Percentiles rank a stretch among this genome's conserved stretches.
Conservation (phyloP, 176 grass and related monocot species). For the Carex scoparia region DNA sequence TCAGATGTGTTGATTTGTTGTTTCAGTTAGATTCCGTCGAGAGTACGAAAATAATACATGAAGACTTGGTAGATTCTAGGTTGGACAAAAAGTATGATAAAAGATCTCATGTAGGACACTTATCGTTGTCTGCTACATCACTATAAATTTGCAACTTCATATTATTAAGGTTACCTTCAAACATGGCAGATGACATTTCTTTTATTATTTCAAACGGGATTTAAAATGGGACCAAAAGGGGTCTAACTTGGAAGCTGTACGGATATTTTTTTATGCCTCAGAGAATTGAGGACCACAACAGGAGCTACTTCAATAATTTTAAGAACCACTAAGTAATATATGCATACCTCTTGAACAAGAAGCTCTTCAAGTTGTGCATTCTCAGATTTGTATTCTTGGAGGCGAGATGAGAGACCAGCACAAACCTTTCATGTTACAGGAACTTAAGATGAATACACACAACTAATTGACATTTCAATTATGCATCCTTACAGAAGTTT, state of each 20-base stretch:
- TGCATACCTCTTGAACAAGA: constrained; percentile 76
- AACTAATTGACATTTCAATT: constrained; percentile 1
- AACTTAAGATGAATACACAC: constrained; percentile 9
- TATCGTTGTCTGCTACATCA: neutral
- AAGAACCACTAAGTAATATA: neutral
- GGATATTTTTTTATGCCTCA: neutral
- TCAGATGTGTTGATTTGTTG: constrained; percentile 2
- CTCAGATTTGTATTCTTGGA: constrained; percentile 99
- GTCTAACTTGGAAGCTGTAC: neutral
- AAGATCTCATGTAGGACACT: neutral
- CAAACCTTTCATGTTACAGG: constrained; percentile 61
- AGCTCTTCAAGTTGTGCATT: constrained; percentile 96
- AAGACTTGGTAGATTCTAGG: constrained; percentile 6
- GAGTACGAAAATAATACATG: neutral
- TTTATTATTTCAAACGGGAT: neutral
- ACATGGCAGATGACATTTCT: neutral
- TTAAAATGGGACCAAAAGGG: neutral
- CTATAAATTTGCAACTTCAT: neutral
- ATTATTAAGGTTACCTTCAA: neutral
- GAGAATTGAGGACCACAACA: neutral
- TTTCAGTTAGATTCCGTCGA: neutral
- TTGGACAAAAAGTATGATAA: neutral
- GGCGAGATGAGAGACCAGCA: constrained; percentile 88
- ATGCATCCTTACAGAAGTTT: neutral
- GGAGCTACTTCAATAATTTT: neutral